Evolutionary conservation across 331 rosid species (phyloP).

Genomic region (Cydonia oblonga): DNA sequence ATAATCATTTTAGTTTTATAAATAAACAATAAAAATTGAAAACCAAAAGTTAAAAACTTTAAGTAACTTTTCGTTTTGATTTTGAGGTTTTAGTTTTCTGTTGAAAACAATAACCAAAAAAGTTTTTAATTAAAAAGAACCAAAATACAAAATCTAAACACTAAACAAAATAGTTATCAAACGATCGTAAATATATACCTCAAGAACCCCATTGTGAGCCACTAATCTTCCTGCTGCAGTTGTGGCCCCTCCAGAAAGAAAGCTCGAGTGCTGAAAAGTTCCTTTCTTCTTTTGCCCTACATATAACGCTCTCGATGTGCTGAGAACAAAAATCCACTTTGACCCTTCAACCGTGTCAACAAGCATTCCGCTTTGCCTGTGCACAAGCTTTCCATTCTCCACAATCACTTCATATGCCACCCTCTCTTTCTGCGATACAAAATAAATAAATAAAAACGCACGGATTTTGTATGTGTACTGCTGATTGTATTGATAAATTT

Average conservation of each 20-base stretch:
- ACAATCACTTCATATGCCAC: constrained; percentile 59
- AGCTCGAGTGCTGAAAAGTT: constrained; percentile 75
- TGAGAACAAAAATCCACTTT: constrained; percentile 89
- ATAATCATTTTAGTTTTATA: too few relatives aligned
- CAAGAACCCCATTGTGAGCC: constrained; percentile 46
- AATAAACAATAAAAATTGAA: too few relatives aligned
- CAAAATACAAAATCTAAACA: neutral
- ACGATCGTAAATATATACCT: constrained; percentile 15
- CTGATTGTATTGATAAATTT: too few relatives aligned
- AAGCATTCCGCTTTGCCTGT: constrained; percentile 24
- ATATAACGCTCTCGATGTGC: constrained; percentile 54
- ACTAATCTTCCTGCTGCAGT: constrained; percentile 82
- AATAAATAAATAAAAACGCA: neutral
- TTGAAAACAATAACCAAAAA: neutral
- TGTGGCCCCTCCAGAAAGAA: constrained; percentile 74
- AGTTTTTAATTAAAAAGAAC: neutral
- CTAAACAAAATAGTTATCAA: neutral
- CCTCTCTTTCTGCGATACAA: constrained; percentile 49
- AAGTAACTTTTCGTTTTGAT: neutral
- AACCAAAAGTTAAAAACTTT: neutral
- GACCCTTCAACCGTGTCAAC: constrained; percentile 56
- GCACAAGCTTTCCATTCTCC: constrained; percentile 47
- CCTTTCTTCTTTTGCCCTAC: constrained; percentile 75
- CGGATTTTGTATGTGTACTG: neutral
- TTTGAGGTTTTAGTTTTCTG: too few relatives aligned